phyloP scores from a whole-genome alignment of 2,329 filamentous ascomycete species.

The Epichloe brachyelytri region DNA sequence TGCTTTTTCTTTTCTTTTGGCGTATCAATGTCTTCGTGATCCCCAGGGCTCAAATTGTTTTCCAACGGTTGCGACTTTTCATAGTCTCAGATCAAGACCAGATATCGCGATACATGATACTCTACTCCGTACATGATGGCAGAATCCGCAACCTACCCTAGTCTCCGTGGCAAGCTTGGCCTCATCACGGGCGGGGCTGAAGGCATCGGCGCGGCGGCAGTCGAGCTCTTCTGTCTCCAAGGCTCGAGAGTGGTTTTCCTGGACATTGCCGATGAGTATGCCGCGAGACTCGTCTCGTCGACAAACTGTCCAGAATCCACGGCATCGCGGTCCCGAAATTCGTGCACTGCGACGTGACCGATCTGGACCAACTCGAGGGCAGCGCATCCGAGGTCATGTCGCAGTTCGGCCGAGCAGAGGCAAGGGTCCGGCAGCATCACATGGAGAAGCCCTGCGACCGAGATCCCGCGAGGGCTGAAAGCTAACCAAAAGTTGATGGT shows the following conservation, averaged over 20 bases:
- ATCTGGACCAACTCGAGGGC: slow-evolving; percentile 20
- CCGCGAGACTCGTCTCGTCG: slow-evolving; percentile 17
- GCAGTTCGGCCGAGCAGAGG: slow-evolving; percentile 16
- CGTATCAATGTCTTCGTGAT: too few species aligned
- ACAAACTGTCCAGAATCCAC: slow-evolving; percentile 8
- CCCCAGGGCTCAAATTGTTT: too few species aligned
- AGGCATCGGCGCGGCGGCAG: slow-evolving; percentile 32
- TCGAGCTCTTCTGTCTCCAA: slow-evolving; percentile 30
- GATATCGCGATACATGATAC: too few species aligned
- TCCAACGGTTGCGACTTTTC: too few species aligned
- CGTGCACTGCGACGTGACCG: slow-evolving; percentile 28
- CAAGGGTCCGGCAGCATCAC: too few species aligned
- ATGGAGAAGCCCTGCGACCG: too few species aligned
- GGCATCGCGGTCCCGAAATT: slow-evolving; percentile 21
- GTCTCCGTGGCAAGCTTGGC: slow-evolving; percentile 17
- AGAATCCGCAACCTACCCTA: too few species aligned
- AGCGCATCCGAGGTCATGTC: slow-evolving; percentile 21
- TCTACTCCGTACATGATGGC: too few species aligned
- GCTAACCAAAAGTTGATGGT: too few species aligned
- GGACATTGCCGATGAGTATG: slow-evolving; percentile 23
- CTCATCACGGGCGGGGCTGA: slow-evolving; percentile 33
- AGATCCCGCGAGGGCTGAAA: too few species aligned
- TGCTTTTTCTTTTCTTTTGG: too few species aligned
- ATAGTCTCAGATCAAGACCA: too few species aligned
- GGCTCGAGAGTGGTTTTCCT: slow-evolving; percentile 32